Evolutionary conservation across 2,329 filamentous ascomycete species (phyloP), one percentile per base, ranked within the genome.

Genomic region (Calonectria fujianensis): DNA sequence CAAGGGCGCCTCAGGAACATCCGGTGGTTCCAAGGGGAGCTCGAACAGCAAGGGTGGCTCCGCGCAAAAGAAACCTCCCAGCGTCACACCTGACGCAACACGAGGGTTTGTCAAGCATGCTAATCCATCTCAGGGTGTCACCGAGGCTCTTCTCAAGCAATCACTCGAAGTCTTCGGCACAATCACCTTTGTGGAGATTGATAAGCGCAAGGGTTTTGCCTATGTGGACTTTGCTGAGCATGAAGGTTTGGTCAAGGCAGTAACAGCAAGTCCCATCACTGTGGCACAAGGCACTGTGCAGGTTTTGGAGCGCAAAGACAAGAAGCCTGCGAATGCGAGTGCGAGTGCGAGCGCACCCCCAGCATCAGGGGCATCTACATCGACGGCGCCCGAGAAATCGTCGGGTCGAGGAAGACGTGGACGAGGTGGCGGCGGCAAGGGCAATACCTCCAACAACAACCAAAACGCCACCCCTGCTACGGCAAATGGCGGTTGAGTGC

Each of bases 121-220:
- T 67, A 98, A 97, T 82, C 92, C 95, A 14, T 97, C 96, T 0
- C 96, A 98, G 82, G 96, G 96, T 18, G 94, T 98, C 61, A 98
- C 95, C 0, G 96, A 98, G 82, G 87, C 93, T 0, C 86, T 96
- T 0, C 91, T 98, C 2, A 93, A 94, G 80, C 90, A 94, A 78
- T 93, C 94, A 0, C 92, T 98, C 82, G 90, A 93, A 57, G 85
- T 87, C 0, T 98, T 95, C 79, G 96, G 96, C 2, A 84, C 90
- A 1, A 91, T 98, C 59, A 91, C 91, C 0, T 94, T 92, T 77
- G 95, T 98, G 24, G 96, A 98, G 80, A 96, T 98, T 69, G 96
- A 98, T 83, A 96, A 96, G 84, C 94, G 96, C 81, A 98, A 98
- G 84, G 96, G 96, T 0, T 98, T 98, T 81, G 96, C 96, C 3